Base-by-base conservation (phyloP, 441 rosid genomes). In the Isatis lusitanica region DNA sequence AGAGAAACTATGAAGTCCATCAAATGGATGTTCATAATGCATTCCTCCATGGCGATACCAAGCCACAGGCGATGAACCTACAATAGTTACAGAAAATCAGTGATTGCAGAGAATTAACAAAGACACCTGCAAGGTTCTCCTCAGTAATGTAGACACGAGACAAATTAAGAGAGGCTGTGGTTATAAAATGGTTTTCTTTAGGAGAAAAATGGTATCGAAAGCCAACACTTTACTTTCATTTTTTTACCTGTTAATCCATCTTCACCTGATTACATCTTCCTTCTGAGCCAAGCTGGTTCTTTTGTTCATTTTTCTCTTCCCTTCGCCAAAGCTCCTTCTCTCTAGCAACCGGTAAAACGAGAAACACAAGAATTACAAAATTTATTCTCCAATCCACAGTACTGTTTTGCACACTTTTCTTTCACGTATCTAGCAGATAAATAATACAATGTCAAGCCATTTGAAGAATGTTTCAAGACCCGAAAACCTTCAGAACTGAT, bases 11-110 rank as follows among this genome's bases (percentile, higher is more conserved):
- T 21, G 24, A 21, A 21, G 24, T 21, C 24, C 24, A 21, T 21
- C 24, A 21, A 21, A 21, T 21, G 24, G 2, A 21, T 21, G 24
- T 21, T 21, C 24, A 21, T 21, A 21, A 21, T 21, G 24, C 24
- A 2, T 21, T 21, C 24, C 24, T 21, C 24, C 24, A 21, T 2
- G 24, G 24, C 2, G 24, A 21, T 21, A n/a, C 98, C 98, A 46
- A 94, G 86, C 96, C 98, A 89, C 84, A 94, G 79, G 74, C 96
- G 94, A 10, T 82, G 89, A 82, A 96, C 97, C 99, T 95, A 70
- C 39, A 26, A 16, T 36, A 28, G 6, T 63, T 66, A 38, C 24
- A 55, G 12, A 44, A 46, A 53, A 40, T 21, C 13, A 31, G 5
- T 63, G 52, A 50, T 10, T 11, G 38, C 18, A 66, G 18, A 62